Conservation (phyloP, 306 rosid genomes). For the Cucurbita pepo region DNA sequence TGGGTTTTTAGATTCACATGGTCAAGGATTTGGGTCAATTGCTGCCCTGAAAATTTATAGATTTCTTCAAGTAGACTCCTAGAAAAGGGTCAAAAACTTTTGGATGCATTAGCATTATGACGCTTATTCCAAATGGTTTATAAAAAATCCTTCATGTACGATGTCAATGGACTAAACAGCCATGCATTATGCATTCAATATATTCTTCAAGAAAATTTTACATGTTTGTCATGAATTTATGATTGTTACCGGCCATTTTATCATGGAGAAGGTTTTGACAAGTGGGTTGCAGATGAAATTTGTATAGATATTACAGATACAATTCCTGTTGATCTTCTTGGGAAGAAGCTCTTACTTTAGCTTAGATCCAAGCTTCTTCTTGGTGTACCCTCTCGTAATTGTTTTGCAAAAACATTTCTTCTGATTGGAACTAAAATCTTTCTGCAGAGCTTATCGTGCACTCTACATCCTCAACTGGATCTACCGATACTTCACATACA, state of each 20-base stretch:
- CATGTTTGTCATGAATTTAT: background rate
- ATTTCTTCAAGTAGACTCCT: background rate
- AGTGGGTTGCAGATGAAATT: background rate
- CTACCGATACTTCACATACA: constrained; percentile 79
- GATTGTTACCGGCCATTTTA: background rate
- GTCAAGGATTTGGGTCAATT: background rate
- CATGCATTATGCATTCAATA: background rate
- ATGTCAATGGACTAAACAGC: background rate
- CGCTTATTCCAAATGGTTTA: background rate
- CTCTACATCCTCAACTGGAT: constrained; percentile 95
- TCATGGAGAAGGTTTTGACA: background rate
- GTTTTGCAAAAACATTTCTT: background rate
- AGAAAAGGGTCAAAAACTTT: background rate
- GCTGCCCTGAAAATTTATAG: background rate
- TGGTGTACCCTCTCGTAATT: background rate
- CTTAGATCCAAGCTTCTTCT: background rate
- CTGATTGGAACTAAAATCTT: constrained; percentile 2
- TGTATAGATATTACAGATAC: background rate
- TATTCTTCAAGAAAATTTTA: background rate
- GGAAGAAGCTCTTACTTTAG: background rate
- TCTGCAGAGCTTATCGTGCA: constrained; percentile 84
- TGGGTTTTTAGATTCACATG: background rate
- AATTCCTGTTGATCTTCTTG: background rate
- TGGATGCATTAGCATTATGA: background rate
- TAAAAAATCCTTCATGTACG: background rate